Base-by-base conservation (phyloP, 768 basidiomycete species). In the Boletus vermiculosoides region DNA sequence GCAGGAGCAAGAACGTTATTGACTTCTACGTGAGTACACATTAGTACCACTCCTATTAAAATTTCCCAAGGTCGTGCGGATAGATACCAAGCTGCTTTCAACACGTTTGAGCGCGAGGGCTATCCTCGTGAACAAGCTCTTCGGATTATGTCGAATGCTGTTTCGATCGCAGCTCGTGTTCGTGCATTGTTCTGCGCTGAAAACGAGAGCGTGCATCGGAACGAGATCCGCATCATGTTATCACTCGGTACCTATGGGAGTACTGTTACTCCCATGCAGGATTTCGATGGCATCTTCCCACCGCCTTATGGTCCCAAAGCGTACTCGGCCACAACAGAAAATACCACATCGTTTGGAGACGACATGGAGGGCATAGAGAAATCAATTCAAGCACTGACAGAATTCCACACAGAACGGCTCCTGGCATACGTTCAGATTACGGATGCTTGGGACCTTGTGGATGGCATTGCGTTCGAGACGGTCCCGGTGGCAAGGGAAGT, bases 191-290 rank as follows among this genome's bases (percentile, higher is more conserved):
- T 73, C 58, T 54, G 71, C 50, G 54, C 64, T 2, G 70, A 68
- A 58, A 63, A 64, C 50, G 41, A 52, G 8, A 8, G 46, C 47
- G 50, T 62, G 50, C 42, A 39, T 50, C 48, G 37, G 41, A 44
- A 58, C 52, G 69, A 71, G 47, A 66, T 80, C 60, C 76, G 73
- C 28, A 78, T 92, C 36, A 86, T 82, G 3, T 76, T 94, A 5
- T 90, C 87, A 6, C 71, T 92, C 30, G 90, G 91, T 18, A 85
- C 88, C 0, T 91, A 82, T 63, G 90, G 90, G 37, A 86, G 87
- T 2, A 85, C 80, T 5, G 74, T 90, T 16, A 66, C 69, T 8
- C 83, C 85, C 0, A 79, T 87, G 52, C 85, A 88, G 56, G 91
- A 93, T 66, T 92, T 86, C 64, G 77, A 80, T 56, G 91, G 88